Evolutionary conservation across 345 rosid genomes (phyloP).

Genomic region (Cardamine resedifolia): DNA sequence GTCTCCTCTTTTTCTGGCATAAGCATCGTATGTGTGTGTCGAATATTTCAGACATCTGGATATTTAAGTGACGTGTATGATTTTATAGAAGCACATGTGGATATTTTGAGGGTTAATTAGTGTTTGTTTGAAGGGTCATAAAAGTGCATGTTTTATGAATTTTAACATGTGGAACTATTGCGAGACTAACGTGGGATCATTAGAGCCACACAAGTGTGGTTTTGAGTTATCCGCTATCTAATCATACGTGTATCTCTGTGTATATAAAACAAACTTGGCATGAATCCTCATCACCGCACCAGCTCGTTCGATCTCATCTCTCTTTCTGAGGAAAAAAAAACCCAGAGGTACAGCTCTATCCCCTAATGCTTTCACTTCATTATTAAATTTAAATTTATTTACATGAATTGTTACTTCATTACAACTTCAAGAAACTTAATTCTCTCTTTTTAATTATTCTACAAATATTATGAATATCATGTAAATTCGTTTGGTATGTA

Average conservation of each 20-base stretch:
- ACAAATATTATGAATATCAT: neutral
- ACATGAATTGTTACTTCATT: neutral
- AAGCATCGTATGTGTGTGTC: conserved; percentile 11
- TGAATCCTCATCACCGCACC: neutral
- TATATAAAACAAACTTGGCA: conserved; percentile 23
- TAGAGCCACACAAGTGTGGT: conserved; percentile 21
- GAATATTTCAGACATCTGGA: conserved; percentile 15
- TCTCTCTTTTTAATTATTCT: no score
- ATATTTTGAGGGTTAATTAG: neutral
- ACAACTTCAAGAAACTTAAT: neutral
- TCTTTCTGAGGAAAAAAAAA: neutral
- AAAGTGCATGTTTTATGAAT: conserved; percentile 1
- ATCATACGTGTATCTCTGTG: neutral
- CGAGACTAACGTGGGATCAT: conserved; percentile 5
- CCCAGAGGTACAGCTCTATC: neutral
- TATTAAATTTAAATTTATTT: no score
- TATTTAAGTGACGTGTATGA: neutral
- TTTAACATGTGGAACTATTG: no score
- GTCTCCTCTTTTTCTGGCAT: neutral
- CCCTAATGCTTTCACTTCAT: neutral
- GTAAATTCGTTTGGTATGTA: neutral
- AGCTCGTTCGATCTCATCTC: neutral
- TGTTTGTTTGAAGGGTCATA: conserved; percentile 3
- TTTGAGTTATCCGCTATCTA: neutral
- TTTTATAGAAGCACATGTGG: conserved; percentile 26